Base-by-base conservation (phyloP, 768 basidiomycete species). In the Mycena metata region DNA sequence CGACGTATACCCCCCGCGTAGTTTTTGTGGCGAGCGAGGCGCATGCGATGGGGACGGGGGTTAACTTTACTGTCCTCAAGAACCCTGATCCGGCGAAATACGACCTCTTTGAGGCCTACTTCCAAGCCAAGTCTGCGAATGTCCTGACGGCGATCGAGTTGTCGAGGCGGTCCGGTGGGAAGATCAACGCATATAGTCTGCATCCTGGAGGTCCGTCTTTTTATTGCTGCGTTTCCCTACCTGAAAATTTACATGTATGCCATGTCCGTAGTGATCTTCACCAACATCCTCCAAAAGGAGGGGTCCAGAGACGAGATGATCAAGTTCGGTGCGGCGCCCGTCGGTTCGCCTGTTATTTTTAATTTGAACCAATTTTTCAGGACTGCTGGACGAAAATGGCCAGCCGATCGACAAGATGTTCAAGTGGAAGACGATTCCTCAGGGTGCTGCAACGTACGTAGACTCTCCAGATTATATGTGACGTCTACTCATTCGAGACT, bases 131-230 rank as follows among this genome's bases (percentile, higher is more conserved):
- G 54, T 24, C 33, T 24, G 66, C 66, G 23, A 67, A 56, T 12
- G 19, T 67, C 51, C 51, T 61, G 17, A 57, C 60, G 0, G 60
- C 60, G 66, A 17, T 49, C 26, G 66, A 67, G 46, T 19, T 67
- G 2, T 54, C 52, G 24, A 21, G 17, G 36, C 41, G 66, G 21
- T n/a, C 52, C 2, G 1, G 17, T 0, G 66, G 66, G 17, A 50
- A 24, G 54, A 39, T 67, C 30, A 60, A 61, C 36, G 51, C 66
- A 12, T 67, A 67, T 45, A 67, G 59, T 61, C 45, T 67, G 42
- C 43, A 67, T 42, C 66, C 66, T 12, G 66, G 66, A 55, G 23
- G 66, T 57, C 7, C 0, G 60, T 50, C 12, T 39, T n/a, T 5
- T 36, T 4, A 16, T 30, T 39, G 9, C 11, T 39, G 5, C 4